These are phyloP conservation scores for Suhomyces guaymorum DNA, from an alignment of 1,139 yeast species.

Conservation along the genomic window DNA sequence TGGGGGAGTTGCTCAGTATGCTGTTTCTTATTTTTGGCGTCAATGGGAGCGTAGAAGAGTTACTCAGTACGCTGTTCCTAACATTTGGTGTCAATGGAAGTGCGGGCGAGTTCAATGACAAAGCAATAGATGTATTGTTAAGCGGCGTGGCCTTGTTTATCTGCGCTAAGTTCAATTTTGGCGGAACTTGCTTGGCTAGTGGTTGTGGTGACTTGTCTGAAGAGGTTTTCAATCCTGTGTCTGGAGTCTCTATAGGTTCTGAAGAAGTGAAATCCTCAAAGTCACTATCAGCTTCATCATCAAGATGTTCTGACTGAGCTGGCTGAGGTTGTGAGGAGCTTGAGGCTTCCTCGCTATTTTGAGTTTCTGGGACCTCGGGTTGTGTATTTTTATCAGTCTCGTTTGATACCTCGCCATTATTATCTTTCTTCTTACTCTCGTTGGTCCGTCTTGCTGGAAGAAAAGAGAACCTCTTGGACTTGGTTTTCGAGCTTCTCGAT, in stretches of 20 bases:
- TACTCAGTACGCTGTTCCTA: too few species aligned
- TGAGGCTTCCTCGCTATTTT: too few species aligned
- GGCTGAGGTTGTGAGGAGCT: not conserved
- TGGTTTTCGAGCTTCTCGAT: constrained; percentile 1
- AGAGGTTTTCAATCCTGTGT: too few species aligned
- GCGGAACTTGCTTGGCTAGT: too few species aligned
- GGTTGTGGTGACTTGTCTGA: too few species aligned
- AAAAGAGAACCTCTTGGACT: constrained; percentile 13
- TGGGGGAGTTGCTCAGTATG: not conserved
- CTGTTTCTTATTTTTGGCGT: constrained; percentile 2
- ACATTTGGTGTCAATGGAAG: too few species aligned
- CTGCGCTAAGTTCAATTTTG: too few species aligned
- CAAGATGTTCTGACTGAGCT: not conserved
- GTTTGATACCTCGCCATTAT: not conserved
- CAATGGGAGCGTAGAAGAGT: constrained; percentile 1
- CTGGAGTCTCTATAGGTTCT: constrained; percentile 2
- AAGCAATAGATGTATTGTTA: too few species aligned
- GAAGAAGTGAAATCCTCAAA: constrained; percentile 18
- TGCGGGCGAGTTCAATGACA: too few species aligned
- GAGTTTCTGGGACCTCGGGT: too few species aligned
- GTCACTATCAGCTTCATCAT: constrained; percentile 11
- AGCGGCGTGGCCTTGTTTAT: too few species aligned
- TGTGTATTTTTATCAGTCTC: constrained; percentile 1
- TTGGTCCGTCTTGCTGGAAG: constrained; percentile 10
- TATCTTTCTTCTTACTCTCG: constrained; percentile 2